Conservation (phyloP, 768 basidiomycete species). For the Obba rivulosa region DNA sequence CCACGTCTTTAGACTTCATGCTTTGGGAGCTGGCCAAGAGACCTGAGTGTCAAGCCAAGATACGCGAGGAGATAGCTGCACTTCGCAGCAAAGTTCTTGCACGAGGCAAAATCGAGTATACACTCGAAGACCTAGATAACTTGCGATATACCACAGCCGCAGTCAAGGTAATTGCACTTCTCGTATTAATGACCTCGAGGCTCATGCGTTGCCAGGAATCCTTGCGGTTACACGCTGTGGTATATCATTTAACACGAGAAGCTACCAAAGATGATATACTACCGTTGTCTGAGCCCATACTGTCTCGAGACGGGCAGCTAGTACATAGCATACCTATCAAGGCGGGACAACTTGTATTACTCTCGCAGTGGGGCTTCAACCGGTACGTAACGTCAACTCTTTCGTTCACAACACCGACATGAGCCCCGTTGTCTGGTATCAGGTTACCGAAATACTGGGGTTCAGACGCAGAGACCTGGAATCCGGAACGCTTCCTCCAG, state of each 20-base stretch:
- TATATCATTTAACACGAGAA: too few relatives aligned
- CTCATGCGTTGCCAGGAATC: neutral
- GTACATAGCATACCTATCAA: constrained; percentile 22
- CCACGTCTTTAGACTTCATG: constrained; percentile 24
- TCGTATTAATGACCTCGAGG: neutral
- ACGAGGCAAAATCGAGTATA: constrained; percentile 22
- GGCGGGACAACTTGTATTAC: constrained; percentile 18
- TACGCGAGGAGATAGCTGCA: constrained; percentile 22
- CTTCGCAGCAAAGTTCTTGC: constrained; percentile 16
- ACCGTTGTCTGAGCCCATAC: too few relatives aligned
- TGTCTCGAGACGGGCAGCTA: constrained; percentile 18
- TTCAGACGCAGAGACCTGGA: constrained; percentile 24
- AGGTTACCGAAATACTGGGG: constrained; percentile 27
- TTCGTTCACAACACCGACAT: too few relatives aligned
- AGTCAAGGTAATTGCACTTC: constrained; percentile 23
- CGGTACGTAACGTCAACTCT: too few relatives aligned
- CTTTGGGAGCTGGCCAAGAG: constrained; percentile 25
- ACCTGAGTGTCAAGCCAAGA: constrained; percentile 19
- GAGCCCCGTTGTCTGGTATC: too few relatives aligned
- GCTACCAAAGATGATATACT: too few relatives aligned
- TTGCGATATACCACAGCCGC: constrained; percentile 28
- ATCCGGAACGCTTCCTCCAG: constrained; percentile 23
- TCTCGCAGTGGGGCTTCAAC: constrained; percentile 26
- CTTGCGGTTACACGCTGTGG: neutral
- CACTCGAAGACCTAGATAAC: constrained; percentile 26